Evolutionary conservation across 2,329 filamentous ascomycete species (phyloP), one percentile per base, ranked within the genome.

Genomic region (Colletotrichum higginsianum): DNA sequence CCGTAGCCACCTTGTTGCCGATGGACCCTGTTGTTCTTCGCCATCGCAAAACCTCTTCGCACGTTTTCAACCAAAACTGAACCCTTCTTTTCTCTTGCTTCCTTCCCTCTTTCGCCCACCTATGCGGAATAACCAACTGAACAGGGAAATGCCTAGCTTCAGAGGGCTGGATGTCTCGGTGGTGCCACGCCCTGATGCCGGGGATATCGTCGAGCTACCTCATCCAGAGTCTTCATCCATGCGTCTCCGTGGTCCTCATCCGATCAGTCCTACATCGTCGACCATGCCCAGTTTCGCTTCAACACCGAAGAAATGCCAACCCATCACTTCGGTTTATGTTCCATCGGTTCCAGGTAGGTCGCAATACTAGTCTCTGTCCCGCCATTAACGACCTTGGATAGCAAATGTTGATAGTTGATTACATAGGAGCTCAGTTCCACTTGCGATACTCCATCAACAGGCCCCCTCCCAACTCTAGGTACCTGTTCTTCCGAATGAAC

Each of bases 291-390:
- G 61, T 18, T 42, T 61, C 60, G 75, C 77, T 74, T 73, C 80
- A 30, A 77, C 74, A 7, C 75, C 73, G 49, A 78, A 77, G 64
- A 84, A 81, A 73, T 68, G 74, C 26, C 80, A 83, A 16, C 83
- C 88, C 2, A 82, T 78, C 4, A 80, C 86, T 26, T 88, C 88
- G 1, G 87, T 90, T 44, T 90, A 90, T 74, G 83, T 90, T 15
- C 87, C 88, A 2, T 89, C 88, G 0, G 76, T 83, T 4, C 83
- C 87, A 77, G 87, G 88, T 88, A 77, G 67, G 78, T 46, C 7
- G 18, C 18, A 8, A 16, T 60, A n/a, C 26, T 40, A 11, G 4
- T 47, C 4, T 23, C 26, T 35, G 23, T 23, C 46, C 40, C 18
- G 18, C 3, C 5, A 23, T 38, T 38, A 13, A 47, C 21, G 40